Base-by-base conservation (phyloP, 2,329 filamentous ascomycete species). In the Phialocephala sp. region DNA sequence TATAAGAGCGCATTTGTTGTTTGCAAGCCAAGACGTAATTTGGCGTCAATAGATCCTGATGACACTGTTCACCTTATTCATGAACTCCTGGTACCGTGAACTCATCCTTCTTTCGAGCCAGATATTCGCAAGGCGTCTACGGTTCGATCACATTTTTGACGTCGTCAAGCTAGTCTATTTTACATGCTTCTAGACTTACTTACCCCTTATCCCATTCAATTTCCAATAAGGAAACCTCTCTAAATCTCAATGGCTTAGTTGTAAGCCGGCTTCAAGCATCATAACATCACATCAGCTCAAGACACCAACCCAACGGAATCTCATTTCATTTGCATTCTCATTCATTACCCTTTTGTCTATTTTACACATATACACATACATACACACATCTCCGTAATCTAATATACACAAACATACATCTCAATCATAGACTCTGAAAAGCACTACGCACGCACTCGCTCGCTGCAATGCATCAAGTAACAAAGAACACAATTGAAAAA, bases 331-430 rank as follows among this genome's bases (percentile, higher is more conserved):
- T 32, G 24, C 20, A 50, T 50, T 50, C 45, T 50, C 45, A 50
- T 50, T 50, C 45, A 50, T 50, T 50, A 50, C 12, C 24, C 12
- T 50, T 20, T 50, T 27, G 11, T 50, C 45, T 50, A 50, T 50
- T 20, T 50, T 50, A 50, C 20, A 50, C 20, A 24, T 50, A 18
- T 20, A n/a, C 41, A 8, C 8, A 32, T 27, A 15, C 24, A 54
- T 54, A 32, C 14, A 32, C 50, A 4, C 27, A 52, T 50, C n/a
- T 50, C 32, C 27, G 15, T 32, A 27, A 54, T 27, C 22, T n/a
- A 3, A 8, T 24, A 27, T n/a, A 32, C 22, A 54, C 32, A 54
- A 14, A 14, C 50, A 54, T 15, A 27, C 50, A 39, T 36, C 32
- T 37, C 55, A 39, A 20, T 57, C 32, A 39, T 57, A 57, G 37